These are phyloP conservation scores for Macrocystidia cucumis DNA, from an alignment of 1,284 basidiomycete genomes.

Conservation along the genomic window DNA sequence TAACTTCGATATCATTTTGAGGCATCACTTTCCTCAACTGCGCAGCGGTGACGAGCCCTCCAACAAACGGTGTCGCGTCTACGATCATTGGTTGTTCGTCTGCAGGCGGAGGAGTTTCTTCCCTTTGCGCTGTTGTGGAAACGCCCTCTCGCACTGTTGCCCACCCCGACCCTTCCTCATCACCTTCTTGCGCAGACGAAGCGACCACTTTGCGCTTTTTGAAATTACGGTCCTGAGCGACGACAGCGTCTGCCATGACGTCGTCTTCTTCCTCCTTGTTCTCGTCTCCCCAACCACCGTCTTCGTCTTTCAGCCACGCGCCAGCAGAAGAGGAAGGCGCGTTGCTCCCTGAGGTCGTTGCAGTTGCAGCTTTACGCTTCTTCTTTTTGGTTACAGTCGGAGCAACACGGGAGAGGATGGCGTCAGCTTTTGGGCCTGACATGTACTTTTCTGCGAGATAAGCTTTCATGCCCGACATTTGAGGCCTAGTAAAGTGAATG, in stretches of 20 bases:
- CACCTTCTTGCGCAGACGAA: no score
- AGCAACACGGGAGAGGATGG: conserved; percentile 71
- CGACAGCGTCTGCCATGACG: conserved; percentile 49
- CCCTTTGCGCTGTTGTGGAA: conserved; percentile 25
- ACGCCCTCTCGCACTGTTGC: conserved; percentile 40
- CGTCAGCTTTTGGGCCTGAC: conserved; percentile 95
- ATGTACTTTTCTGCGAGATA: conserved; percentile 88
- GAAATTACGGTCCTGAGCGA: conserved; percentile 65
- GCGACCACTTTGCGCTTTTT: conserved; percentile 60
- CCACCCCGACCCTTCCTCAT: conserved; percentile 52
- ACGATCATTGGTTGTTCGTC: conserved; percentile 70
- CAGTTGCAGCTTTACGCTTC: conserved; percentile 36
- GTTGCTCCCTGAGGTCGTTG: no score
- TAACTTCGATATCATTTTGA: conserved; percentile 25
- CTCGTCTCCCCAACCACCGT: conserved; percentile 53
- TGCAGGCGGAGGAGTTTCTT: conserved; percentile 44
- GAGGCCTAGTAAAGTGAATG: no score
- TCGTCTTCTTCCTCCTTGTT: conserved; percentile 43
- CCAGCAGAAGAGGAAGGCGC: conserved; percentile 24
- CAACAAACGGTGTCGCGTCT: conserved; percentile 41
- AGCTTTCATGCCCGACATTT: conserved; percentile 50
- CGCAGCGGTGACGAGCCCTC: conserved; percentile 73
- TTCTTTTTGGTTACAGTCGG: conserved; percentile 70
- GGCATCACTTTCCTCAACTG: conserved; percentile 53
- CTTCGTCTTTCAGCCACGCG: conserved; percentile 57